Evolutionary conservation across 371 early-diverging fungal genomes (phyloP), one percentile per base, ranked within the genome.

Genomic region (Dichotomocladium elegans): DNA sequence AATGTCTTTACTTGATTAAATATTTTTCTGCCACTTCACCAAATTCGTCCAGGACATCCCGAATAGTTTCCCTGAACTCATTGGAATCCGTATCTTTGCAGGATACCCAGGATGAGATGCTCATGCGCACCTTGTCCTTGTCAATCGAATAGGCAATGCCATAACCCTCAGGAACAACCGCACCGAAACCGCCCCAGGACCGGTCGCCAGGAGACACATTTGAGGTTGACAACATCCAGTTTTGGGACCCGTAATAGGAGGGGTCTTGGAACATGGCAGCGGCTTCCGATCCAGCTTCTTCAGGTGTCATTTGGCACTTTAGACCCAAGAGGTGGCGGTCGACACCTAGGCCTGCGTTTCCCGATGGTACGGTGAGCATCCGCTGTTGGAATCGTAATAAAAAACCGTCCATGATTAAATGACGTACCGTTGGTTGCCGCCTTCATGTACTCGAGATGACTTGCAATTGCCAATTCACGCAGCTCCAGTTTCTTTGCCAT

Each of bases 101-200:
- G 3, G 62, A 57, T 22, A 70, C 68, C 84, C 83, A 82, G 42
- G 81, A 80, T 15, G 86, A 83, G 19, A 95, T 81, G 42, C 87
- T 86, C 67, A 94, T 86, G 65, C 91, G 90, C 29, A 94, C 71
- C 21, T 78, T 72, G 41, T 86, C 82, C 61, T 84, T 86, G 33
- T 83, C 91, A 47, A 96, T 87, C 3, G 91, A 88, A 68, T 96
- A 96, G 68, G 94, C 94, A 60, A 89, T 85, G 22, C 95, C 95
- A 58, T 94, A 96, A 3, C 93, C 91, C 51, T 94, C 87, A 4
- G 85, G 84, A 19, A 72, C 83, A 27, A 88, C 86, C 4, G 83
- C 77, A 17, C 90, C 91, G 64, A 91, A 92, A 0, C 91, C 92
- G 12, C 87, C 86, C 60, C 87, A 88, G 0, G 77, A 69, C 47